Evolutionary conservation across 1,284 basidiomycete genomes (phyloP).

Genomic region (Polyporus tsugae): DNA sequence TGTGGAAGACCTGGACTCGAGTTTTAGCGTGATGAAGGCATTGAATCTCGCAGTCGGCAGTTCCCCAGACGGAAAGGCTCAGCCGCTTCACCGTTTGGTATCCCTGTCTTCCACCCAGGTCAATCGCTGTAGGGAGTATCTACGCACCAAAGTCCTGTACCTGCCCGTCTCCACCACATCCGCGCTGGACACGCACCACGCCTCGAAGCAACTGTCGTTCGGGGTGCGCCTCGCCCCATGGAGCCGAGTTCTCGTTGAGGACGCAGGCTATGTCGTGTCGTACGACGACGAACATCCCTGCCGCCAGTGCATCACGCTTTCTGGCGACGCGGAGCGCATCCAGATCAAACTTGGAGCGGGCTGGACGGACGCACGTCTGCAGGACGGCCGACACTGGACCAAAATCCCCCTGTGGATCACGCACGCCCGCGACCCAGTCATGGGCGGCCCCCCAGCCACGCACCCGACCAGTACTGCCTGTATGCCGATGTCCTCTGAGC

Average conservation of each 20-base stretch:
- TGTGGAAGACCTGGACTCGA: not conserved
- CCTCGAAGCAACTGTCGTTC: not conserved
- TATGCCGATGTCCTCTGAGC: not conserved
- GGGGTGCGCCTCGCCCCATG: not conserved
- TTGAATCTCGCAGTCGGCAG: not conserved
- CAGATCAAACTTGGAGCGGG: not conserved
- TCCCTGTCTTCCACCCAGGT: not conserved
- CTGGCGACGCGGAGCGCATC: not conserved
- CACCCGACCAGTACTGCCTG: not conserved
- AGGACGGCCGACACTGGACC: conserved; percentile 1
- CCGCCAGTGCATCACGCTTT: not conserved
- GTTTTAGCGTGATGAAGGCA: not conserved
- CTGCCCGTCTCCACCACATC: not conserved
- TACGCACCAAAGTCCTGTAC: not conserved
- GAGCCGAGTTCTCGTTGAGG: not conserved
- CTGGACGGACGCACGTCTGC: not conserved
- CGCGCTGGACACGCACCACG: not conserved
- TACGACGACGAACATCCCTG: not conserved
- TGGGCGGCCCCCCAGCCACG: not conserved
- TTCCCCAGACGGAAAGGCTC: not conserved
- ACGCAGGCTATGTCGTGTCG: not conserved
- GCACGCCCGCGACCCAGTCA: not conserved
- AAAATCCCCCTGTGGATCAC: not conserved
- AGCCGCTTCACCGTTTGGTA: not conserved
- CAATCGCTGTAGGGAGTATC: not conserved